These are phyloP conservation scores for Linnemannia zychae DNA, from an alignment of 192 early-diverging fungal genomes.

Conservation along the genomic window DNA sequence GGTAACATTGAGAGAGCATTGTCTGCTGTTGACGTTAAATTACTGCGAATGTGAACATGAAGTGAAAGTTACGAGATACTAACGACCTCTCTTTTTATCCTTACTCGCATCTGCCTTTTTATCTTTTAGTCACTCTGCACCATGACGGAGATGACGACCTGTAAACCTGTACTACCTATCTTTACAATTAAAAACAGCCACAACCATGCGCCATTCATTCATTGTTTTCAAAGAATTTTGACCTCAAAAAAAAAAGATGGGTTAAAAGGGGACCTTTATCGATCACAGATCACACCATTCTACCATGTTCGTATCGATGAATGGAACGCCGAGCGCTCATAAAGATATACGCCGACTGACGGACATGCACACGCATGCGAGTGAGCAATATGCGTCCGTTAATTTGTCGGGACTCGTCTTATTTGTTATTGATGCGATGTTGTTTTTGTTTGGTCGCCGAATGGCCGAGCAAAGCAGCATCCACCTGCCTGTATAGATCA, in stretches of 20 bases:
- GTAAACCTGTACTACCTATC: constrained; percentile 26
- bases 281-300: too few relatives aligned
- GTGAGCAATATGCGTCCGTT: too few relatives aligned
- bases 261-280: too few relatives aligned
- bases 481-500: constrained; percentile 10
- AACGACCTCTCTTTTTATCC: constrained; percentile 12
- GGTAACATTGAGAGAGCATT: constrained; percentile 47
- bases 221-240: background rate
- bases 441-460: too few relatives aligned
- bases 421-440: too few relatives aligned
- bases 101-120: background rate
- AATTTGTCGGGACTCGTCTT: too few relatives aligned
- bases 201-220: background rate
- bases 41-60: background rate
- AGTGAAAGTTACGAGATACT: background rate
- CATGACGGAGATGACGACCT: constrained; percentile 69
- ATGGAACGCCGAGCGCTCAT: too few relatives aligned
- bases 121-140: constrained; percentile 65
- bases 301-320: too few relatives aligned
- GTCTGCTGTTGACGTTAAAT: background rate
- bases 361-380: too few relatives aligned
- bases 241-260: too few relatives aligned
- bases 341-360: too few relatives aligned
- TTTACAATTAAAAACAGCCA: constrained; percentile 14
- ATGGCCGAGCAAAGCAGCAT: too few relatives aligned